Evolutionary conservation across 73 alveolate species (phyloP).

Genomic region (Symbiodinium natans): DNA sequence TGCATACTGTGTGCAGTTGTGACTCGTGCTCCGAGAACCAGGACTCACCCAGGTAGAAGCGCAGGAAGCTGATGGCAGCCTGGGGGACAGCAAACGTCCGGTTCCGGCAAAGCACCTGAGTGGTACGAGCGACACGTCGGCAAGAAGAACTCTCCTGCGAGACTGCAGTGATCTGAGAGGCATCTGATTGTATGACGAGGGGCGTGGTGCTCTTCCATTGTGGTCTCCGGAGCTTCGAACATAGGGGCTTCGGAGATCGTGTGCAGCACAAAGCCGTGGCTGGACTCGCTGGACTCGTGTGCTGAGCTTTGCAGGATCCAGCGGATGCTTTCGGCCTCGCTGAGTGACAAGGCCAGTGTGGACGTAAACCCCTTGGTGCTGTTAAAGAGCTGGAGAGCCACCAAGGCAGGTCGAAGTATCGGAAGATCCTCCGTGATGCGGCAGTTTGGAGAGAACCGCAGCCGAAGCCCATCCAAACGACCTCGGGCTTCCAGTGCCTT

Average conservation of each 20-base stretch:
- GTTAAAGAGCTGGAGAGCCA: constrained; percentile 8
- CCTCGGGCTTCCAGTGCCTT: neutral
- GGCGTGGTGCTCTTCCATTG: neutral
- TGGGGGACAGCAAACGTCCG: neutral
- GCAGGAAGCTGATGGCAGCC: constrained; percentile 36
- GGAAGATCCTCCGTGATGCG: constrained; percentile 16
- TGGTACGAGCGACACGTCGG: no score
- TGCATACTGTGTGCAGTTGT: neutral
- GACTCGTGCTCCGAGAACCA: constrained; percentile 43
- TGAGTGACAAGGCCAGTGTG: constrained; percentile 35
- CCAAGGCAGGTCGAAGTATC: constrained; percentile 8
- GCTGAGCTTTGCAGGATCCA: neutral
- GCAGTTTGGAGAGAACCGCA: constrained; percentile 57
- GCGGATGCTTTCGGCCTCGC: constrained; percentile 52
- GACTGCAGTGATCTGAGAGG: no score
- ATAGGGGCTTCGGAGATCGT: constrained; percentile 38
- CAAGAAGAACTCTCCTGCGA: no score
- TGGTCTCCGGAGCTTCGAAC: neutral
- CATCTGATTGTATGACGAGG: no score
- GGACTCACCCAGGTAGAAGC: constrained; percentile 84
- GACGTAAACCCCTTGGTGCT: neutral
- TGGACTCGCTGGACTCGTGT: no score
- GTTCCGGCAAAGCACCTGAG: constrained; percentile 45
- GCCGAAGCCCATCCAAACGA: neutral
- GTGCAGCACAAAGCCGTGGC: neutral